These are phyloP conservation scores for Chaetomium strumarium DNA, from an alignment of 2,329 filamentous ascomycete species.

Conservation along the genomic window DNA sequence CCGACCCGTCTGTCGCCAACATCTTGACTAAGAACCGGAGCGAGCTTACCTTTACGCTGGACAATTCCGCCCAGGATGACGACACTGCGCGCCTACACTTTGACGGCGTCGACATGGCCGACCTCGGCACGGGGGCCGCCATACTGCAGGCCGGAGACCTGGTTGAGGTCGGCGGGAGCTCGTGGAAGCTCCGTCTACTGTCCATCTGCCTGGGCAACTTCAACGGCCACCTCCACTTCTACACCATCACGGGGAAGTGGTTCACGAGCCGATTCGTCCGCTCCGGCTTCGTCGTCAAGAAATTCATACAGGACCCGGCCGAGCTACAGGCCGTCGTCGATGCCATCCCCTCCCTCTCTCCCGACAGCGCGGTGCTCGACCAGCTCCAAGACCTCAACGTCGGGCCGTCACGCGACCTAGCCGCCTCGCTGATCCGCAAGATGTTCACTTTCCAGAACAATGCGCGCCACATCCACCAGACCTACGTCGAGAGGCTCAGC, in stretches of 20 bases:
- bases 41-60: slow-evolving; percentile 27
- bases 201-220: slow-evolving; percentile 49
- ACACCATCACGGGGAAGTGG: slow-evolving; percentile 46
- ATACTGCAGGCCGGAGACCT: slow-evolving; percentile 42
- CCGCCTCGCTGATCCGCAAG: slow-evolving; percentile 38
- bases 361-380: slow-evolving; percentile 29
- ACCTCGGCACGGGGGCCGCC: slow-evolving; percentile 30
- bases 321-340: slow-evolving; percentile 39
- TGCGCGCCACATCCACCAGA: slow-evolving; percentile 42
- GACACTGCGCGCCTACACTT: slow-evolving; percentile 28
- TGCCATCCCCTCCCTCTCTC: slow-evolving; percentile 31
- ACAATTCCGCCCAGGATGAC: slow-evolving; percentile 11
- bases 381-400: slow-evolving; percentile 35
- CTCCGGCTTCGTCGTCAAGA: slow-evolving; percentile 45
- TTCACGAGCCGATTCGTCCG: slow-evolving; percentile 40
- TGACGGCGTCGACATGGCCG: slow-evolving; percentile 33
- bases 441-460: slow-evolving; percentile 42
- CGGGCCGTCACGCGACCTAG: slow-evolving; percentile 39
- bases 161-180: slow-evolving; percentile 37
- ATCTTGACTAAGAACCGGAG: slow-evolving; percentile 32
- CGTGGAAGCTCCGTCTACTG: slow-evolving; percentile 39
- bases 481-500: slow-evolving; percentile 43
- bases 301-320: slow-evolving; percentile 35
- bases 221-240: slow-evolving; percentile 48
- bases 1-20: slow-evolving; percentile 30